phyloP scores from a whole-genome alignment of 2,329 filamentous ascomycete species.

The Calonectria multiphialidica region DNA sequence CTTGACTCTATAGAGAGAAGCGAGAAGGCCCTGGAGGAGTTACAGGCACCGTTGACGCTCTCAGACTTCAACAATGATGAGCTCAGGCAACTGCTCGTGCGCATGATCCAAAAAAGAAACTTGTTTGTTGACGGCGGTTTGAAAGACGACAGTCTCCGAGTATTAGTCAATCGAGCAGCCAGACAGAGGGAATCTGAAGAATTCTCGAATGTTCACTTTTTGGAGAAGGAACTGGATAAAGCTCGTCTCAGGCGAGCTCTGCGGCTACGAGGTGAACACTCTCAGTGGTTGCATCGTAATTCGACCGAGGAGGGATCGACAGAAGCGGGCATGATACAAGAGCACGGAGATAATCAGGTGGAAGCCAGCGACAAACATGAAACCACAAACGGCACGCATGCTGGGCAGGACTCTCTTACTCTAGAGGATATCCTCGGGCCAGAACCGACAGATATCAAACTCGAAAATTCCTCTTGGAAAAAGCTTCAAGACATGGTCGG shows the following conservation, averaged over 20 bases:
- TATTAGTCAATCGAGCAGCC: neutral
- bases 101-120: neutral
- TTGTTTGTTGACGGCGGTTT: neutral
- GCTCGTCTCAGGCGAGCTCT: neutral
- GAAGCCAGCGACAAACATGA: neutral
- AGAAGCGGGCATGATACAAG: neutral
- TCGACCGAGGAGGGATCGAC: no score
- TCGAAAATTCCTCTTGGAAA: neutral
- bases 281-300: neutral
- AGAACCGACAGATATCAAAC: neutral
- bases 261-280: neutral
- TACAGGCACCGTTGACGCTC: neutral
- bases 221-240: neutral
- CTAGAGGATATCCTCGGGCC: neutral
- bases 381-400: neutral
- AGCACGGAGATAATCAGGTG: neutral
- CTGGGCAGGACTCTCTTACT: neutral
- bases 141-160: neutral
- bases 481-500: neutral
- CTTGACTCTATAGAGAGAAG: neutral
- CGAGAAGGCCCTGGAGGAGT: neutral
- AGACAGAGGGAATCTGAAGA: neutral
- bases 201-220: neutral
- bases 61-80: neutral
- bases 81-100: neutral